These are phyloP conservation scores for Chrysoporthe deuterocubensis DNA, from an alignment of 2,329 filamentous ascomycete genomes.

Conservation along the genomic window DNA sequence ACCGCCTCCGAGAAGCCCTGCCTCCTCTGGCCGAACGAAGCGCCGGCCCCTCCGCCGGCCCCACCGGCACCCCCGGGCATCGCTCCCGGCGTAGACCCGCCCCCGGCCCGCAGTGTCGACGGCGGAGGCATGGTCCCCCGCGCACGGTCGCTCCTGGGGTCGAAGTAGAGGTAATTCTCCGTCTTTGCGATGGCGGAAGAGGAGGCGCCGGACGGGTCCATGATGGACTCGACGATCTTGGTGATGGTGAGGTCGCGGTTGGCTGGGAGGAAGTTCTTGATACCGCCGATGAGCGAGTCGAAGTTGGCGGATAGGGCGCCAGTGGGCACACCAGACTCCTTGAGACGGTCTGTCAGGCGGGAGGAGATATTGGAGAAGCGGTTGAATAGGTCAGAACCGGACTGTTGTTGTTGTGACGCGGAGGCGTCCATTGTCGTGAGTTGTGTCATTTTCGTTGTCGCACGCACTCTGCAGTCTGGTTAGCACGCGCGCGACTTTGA, in stretches of 20 bases:
- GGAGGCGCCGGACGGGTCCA: slow-evolving; percentile 90
- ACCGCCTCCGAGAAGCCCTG: slow-evolving; percentile 90
- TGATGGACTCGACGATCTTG: slow-evolving; percentile 96
- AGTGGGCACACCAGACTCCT: slow-evolving; percentile 80
- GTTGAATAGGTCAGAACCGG: slow-evolving; percentile 79
- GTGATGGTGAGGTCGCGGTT: slow-evolving; percentile 96
- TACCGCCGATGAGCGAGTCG: slow-evolving; percentile 90
- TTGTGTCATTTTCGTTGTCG: slow-evolving; percentile 98
- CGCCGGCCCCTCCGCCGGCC: slow-evolving; percentile 65
- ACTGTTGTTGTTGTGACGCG: slow-evolving; percentile 61
- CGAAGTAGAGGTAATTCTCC: slow-evolving; percentile 96
- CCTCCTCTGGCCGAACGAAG: slow-evolving; percentile 86
- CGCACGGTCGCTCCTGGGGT: slow-evolving; percentile 90
- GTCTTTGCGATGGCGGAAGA: slow-evolving; percentile 95
- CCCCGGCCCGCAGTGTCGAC: slow-evolving; percentile 58
- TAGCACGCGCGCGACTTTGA: slow-evolving; percentile 32
- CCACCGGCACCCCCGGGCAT: slow-evolving; percentile 51
- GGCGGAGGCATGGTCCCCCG: slow-evolving; percentile 88
- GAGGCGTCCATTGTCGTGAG: slow-evolving; percentile 87
- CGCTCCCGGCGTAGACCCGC: slow-evolving; percentile 27
- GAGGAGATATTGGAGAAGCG: slow-evolving; percentile 92
- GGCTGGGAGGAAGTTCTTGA: slow-evolving; percentile 96
- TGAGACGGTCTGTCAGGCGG: slow-evolving; percentile 89
- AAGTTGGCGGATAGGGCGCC: slow-evolving; percentile 76
- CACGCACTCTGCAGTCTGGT: slow-evolving; percentile 69